Conservation (phyloP, 2,329 filamentous ascomycete species). For the Stylonectria norvegica region DNA sequence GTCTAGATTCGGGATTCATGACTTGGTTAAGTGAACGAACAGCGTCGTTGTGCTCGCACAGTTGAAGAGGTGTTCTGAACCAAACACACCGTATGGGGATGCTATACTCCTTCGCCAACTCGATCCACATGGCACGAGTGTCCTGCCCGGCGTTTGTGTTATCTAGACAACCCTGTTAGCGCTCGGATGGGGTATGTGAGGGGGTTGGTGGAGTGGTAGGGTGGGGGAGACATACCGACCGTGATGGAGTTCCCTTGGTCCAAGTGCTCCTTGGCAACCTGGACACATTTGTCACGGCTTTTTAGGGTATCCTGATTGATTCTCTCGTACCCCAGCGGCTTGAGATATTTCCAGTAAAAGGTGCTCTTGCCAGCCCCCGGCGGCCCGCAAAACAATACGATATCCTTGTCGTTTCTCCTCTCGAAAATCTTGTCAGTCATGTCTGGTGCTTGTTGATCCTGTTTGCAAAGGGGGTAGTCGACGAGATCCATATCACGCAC, state of each 20-base stretch:
- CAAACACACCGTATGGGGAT: conserved; percentile 81
- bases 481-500: conserved; percentile 68
- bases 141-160: conserved; percentile 90
- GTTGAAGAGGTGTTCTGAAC: conserved; percentile 67
- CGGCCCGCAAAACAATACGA: conserved; percentile 83
- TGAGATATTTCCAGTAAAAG: conserved; percentile 75
- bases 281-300: conserved; percentile 66
- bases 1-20: conserved; percentile 80
- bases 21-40: conserved; percentile 68
- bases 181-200: conserved; percentile 13
- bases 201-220: too few relatives aligned
- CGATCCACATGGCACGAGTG: conserved; percentile 74
- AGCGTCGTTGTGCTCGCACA: conserved; percentile 83
- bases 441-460: conserved; percentile 22
- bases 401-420: conserved; percentile 64
- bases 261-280: conserved; percentile 65
- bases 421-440: conserved; percentile 43
- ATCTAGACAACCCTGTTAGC: conserved; percentile 52
- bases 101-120: conserved; percentile 65
- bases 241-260: conserved; percentile 65
- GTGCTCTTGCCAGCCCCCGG: conserved; percentile 91
- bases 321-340: conserved; percentile 75
- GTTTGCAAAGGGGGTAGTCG: conserved; percentile 40
- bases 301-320: conserved; percentile 91
- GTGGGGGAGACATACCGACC: conserved; percentile 64